Base-by-base conservation (phyloP, 2,329 filamentous ascomycete species). In the Ceratocystis huliohia region DNA sequence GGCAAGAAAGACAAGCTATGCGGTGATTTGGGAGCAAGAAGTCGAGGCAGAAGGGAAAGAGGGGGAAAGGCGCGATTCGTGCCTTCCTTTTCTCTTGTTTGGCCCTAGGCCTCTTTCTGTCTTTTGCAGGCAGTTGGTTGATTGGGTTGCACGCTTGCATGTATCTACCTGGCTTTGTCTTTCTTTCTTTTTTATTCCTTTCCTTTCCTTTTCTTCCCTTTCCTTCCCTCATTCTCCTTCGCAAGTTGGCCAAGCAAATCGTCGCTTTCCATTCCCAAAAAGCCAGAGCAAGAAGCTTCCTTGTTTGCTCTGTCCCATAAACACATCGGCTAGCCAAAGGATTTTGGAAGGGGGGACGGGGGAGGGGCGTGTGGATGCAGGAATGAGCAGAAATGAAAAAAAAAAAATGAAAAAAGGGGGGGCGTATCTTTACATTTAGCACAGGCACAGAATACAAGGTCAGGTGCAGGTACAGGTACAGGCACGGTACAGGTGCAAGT, bases 301-400 rank as follows among this genome's bases (percentile, higher is more conserved):
- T 28, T 57, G 53, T 57, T 57, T 57, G 53, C 53, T 57, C 53
- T 57, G 25, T 57, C 53, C 53, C 17, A 30, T 57, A 30, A 30
- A 57, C 53, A 57, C 22, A 57, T 57, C 46, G 46, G 46, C 20
- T 20, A 20, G 46, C n/a, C 22, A 8, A 50, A 50, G 46, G 46
- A 57, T 28, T 57, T 25, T 25, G 53, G 17, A 28, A 28, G 53
- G 30, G 22, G 53, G 53, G 53, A 30, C 22, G 20, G 15, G 46
- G 53, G 53, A 25, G 46, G 46, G 46, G 20, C 46, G 46, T 50
- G 20, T 50, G n/a, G 7, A 8, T 50, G 20, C 4, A 22, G 13
- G 28, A 57, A 28, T 57, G 53, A 57, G 53, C 53, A 57, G 17
- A 20, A 22, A 17, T 8, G 22, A 41, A 13, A 41, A 13, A 41